These are phyloP conservation scores for Fragilaria crotonensis DNA, from an alignment of 108 stramenopile species.

Conservation along the genomic window DNA sequence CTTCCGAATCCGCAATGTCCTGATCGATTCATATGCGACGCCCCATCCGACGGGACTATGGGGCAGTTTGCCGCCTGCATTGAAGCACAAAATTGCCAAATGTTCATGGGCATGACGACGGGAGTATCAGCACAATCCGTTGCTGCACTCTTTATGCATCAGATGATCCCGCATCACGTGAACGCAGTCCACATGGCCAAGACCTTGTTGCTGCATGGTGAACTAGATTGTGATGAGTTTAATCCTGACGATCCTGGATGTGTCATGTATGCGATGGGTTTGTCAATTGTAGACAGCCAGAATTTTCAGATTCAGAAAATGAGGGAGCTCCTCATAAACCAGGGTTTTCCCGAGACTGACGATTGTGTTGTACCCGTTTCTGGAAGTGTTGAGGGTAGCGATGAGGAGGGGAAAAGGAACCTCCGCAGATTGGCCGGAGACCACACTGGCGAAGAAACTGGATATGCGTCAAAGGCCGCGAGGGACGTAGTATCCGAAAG, in stretches of 20 bases:
- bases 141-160: constrained; percentile 58
- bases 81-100: constrained; percentile 64
- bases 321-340: constrained; percentile 40
- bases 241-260: constrained; percentile 24
- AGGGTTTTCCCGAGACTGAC: constrained; percentile 31
- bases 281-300: constrained; percentile 61
- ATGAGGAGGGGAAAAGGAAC: neutral
- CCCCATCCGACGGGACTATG: neutral
- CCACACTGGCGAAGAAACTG: neutral
- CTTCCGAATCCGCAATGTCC: constrained; percentile 49
- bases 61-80: constrained; percentile 37
- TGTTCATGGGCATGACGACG: constrained; percentile 63
- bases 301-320: constrained; percentile 81
- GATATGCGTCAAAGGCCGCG: neutral
- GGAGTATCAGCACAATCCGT: constrained; percentile 10
- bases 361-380: constrained; percentile 26
- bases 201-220: constrained; percentile 36
- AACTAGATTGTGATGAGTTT: constrained; percentile 38
- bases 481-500: neutral
- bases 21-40: constrained; percentile 35
- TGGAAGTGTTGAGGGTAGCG: neutral
- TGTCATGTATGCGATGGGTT: constrained; percentile 43
- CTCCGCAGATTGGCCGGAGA: neutral
- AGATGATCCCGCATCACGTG: constrained; percentile 92
- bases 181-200: constrained; percentile 95